phyloP scores from a whole-genome alignment of 495 filamentous ascomycete genomes.

The Podospora pseudopauciseta region DNA sequence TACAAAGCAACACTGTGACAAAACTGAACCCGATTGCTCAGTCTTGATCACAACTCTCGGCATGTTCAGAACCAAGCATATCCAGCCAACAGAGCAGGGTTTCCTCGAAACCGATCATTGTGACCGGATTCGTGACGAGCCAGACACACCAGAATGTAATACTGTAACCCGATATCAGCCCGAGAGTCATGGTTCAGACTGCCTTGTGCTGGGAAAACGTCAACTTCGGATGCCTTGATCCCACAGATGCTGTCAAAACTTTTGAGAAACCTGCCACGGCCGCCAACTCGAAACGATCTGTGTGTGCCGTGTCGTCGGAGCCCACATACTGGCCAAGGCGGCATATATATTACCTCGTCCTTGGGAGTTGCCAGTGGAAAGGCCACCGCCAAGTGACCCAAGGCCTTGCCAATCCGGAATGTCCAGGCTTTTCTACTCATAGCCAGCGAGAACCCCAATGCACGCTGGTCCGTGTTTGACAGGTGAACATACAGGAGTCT shows the following conservation, averaged over 20 bases:
- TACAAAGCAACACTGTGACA: background rate
- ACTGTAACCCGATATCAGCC: background rate
- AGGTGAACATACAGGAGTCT: no score
- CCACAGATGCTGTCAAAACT: background rate
- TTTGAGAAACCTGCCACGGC: background rate
- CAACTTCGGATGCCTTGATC: background rate
- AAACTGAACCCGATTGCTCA: background rate
- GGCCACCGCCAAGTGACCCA: constrained; percentile 13
- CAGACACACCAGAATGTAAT: background rate
- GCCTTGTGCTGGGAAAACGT: background rate
- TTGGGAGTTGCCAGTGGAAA: background rate
- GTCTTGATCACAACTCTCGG: background rate
- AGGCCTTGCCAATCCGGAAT: constrained; percentile 1
- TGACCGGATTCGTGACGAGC: background rate
- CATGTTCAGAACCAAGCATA: background rate
- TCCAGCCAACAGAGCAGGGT: background rate
- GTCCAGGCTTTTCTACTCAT: background rate
- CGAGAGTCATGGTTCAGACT: background rate
- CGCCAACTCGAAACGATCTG: background rate
- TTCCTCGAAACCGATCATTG: background rate
- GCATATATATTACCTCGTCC: background rate
- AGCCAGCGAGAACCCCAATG: background rate
- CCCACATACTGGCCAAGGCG: background rate
- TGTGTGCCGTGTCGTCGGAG: background rate
- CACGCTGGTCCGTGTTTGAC: background rate